Percentiles rank a stretch among this genome's conserved stretches.
Evolutionary conservation across 75 land plant species (phyloP).

Genomic region (Pinus albicaulis): DNA sequence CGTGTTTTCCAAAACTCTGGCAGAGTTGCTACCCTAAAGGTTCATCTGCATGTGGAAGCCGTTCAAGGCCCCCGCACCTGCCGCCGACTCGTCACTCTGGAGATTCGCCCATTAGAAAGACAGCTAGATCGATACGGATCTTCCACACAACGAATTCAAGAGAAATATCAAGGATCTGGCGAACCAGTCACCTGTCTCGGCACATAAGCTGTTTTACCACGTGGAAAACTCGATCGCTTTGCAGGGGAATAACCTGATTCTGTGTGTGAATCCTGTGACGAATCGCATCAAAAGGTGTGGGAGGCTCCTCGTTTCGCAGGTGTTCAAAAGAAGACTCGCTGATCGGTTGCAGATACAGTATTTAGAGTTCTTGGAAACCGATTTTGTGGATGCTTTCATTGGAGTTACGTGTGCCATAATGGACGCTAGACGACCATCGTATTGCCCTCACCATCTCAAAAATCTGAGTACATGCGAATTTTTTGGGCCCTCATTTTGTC

Average conservation of each 20-base stretch:
- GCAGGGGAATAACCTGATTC: conserved; percentile 60
- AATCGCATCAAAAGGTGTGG: too few species aligned
- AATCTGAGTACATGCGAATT: too few species aligned
- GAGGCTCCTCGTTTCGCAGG: too few species aligned
- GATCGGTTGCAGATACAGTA: conserved; percentile 90
- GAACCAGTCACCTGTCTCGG: conserved; percentile 54
- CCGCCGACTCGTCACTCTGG: conserved; percentile 56
- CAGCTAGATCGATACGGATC: conserved; percentile 89
- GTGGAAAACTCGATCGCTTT: conserved; percentile 93
- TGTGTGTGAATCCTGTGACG: too few species aligned
- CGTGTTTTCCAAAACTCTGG: conserved; percentile 54
- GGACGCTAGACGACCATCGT: too few species aligned
- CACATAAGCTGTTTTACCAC: conserved; percentile 72
- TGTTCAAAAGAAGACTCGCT: too few species aligned
- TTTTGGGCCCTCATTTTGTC: too few species aligned
- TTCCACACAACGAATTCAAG: conserved; percentile 77
- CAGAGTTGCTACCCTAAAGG: conserved; percentile 63
- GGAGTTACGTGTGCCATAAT: conserved; percentile 58
- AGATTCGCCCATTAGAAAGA: conserved; percentile 57
- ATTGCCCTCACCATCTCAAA: too few species aligned
- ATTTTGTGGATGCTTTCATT: conserved; percentile 88
- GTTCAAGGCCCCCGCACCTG: conserved; percentile 49
- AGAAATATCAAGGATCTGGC: too few species aligned
- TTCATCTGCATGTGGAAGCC: conserved; percentile 91
- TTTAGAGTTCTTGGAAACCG: conserved; percentile 74